Conservation (phyloP, 164 flowering plant species). For the Amborella trichopoda region DNA sequence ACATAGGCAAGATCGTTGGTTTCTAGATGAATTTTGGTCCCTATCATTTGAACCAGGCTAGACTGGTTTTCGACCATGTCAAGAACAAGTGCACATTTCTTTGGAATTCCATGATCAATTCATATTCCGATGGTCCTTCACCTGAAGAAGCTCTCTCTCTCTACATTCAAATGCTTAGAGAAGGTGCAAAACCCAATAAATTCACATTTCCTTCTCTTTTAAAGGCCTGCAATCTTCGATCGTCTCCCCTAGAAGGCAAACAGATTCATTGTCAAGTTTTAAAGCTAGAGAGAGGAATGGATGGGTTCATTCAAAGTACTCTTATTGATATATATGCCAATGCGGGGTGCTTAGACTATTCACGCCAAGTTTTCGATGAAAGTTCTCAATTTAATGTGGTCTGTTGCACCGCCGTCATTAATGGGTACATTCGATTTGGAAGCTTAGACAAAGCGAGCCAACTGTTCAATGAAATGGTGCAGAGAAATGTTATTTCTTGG, state of each 20-base stretch:
- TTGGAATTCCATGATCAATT: constrained; percentile 18
- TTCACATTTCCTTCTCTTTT: constrained; percentile 13
- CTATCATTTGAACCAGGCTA: constrained; percentile 9
- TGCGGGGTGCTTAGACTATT: too few species aligned
- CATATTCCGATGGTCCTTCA: constrained; percentile 5
- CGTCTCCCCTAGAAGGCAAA: background rate
- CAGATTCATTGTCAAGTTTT: constrained; percentile 7
- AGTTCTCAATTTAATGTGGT: constrained; percentile 7
- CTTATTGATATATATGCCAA: constrained; percentile 17
- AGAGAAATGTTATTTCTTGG: constrained; percentile 12
- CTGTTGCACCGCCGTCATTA: too few species aligned
- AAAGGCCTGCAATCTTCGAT: constrained; percentile 10
- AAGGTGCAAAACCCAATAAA: constrained; percentile 3
- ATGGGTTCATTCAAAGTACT: constrained; percentile 15
- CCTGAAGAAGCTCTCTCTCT: background rate
- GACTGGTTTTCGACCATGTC: constrained; percentile 9
- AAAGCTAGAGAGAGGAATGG: constrained; percentile 8
- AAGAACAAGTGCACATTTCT: constrained; percentile 10
- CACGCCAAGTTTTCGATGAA: constrained; percentile 5
- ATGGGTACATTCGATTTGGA: too few species aligned
- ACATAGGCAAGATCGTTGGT: constrained; percentile 15
- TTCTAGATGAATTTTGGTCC: constrained; percentile 6
- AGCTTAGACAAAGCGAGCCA: constrained; percentile 1
- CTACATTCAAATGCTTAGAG: constrained; percentile 1
- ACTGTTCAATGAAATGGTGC: constrained; percentile 15